These are phyloP conservation scores for Neonothopanus nambi DNA, from an alignment of 1,284 basidiomycete species.

Conservation along the genomic window DNA sequence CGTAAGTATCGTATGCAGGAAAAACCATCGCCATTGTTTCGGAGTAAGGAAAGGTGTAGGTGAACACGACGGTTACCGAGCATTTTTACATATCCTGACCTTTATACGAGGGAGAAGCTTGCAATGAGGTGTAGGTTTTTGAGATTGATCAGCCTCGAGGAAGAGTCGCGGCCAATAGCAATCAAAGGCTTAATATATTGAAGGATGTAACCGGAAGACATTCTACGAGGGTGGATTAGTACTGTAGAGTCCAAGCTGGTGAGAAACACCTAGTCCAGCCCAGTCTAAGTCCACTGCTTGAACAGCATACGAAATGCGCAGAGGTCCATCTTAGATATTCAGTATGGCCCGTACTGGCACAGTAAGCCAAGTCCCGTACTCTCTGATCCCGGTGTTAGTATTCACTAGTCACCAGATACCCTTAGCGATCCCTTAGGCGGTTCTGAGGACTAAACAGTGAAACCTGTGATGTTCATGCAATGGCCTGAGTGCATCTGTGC, in stretches of 20 bases:
- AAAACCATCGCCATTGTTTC: constrained; percentile 15
- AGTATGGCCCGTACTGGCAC: background rate
- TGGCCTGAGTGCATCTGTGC: too few relatives aligned
- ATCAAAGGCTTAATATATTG: constrained; percentile 4
- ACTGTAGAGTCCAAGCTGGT: background rate
- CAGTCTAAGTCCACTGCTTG: background rate
- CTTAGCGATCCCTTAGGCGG: too few relatives aligned
- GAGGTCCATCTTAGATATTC: background rate
- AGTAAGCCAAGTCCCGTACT: background rate
- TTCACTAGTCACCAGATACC: too few relatives aligned
- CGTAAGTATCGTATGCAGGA: constrained; percentile 15
- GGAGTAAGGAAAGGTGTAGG: background rate
- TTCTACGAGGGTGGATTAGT: background rate
- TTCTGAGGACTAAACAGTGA: too few relatives aligned
- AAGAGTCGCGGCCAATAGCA: constrained; percentile 8
- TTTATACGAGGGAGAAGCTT: constrained; percentile 7
- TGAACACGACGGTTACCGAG: background rate
- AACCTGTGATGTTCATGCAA: too few relatives aligned
- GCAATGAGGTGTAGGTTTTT: constrained; percentile 9
- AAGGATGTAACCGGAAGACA: background rate
- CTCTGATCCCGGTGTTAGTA: too few relatives aligned
- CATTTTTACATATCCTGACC: background rate
- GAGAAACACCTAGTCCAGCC: background rate
- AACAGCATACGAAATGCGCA: too few relatives aligned
- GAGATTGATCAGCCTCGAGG: constrained; percentile 12